These are phyloP conservation scores for Pholiota molesta DNA, from an alignment of 768 basidiomycete species.

Conservation along the genomic window DNA sequence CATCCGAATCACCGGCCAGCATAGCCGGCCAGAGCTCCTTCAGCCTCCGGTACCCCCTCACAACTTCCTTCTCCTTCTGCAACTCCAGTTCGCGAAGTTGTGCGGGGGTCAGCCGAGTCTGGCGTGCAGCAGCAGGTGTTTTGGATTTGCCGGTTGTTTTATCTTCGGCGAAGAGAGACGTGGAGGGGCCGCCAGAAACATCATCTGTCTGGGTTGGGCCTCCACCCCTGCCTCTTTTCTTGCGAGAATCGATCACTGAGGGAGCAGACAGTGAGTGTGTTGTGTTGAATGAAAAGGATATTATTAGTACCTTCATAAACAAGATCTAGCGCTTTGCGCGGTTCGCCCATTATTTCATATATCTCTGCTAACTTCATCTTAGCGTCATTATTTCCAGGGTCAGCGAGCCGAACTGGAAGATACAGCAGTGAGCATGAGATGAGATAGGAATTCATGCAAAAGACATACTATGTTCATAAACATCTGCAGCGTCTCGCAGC, in stretches of 20 bases:
- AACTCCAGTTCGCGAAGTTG: constrained; percentile 67
- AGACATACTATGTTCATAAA: constrained; percentile 77
- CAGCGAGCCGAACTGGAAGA: constrained; percentile 65
- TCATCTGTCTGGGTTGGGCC: constrained; percentile 19
- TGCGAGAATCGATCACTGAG: constrained; percentile 63
- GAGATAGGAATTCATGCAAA: neutral
- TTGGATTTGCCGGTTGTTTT: constrained; percentile 39
- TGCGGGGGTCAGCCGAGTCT: constrained; percentile 55
- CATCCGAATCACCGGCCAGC: constrained; percentile 46
- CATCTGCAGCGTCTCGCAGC: constrained; percentile 74
- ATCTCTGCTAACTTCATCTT: constrained; percentile 91
- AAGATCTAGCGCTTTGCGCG: constrained; percentile 79
- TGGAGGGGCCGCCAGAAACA: constrained; percentile 20
- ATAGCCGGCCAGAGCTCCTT: constrained; percentile 65
- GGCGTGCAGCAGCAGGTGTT: constrained; percentile 33
- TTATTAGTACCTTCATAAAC: constrained; percentile 72
- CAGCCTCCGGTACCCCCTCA: constrained; percentile 59
- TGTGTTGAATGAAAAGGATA: neutral
- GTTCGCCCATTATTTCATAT: constrained; percentile 82
- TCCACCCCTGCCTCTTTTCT: constrained; percentile 39
- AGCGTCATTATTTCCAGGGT: constrained; percentile 77
- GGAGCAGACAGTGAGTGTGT: neutral
- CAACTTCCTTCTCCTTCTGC: constrained; percentile 67
- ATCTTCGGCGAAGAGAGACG: constrained; percentile 71
- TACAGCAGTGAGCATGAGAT: neutral